Percentiles rank a stretch among this genome's conserved stretches.
These are phyloP conservation scores for Apophysomyces trapeziformis DNA, from an alignment of 371 early-diverging fungal genomes.

Conservation along the genomic window DNA sequence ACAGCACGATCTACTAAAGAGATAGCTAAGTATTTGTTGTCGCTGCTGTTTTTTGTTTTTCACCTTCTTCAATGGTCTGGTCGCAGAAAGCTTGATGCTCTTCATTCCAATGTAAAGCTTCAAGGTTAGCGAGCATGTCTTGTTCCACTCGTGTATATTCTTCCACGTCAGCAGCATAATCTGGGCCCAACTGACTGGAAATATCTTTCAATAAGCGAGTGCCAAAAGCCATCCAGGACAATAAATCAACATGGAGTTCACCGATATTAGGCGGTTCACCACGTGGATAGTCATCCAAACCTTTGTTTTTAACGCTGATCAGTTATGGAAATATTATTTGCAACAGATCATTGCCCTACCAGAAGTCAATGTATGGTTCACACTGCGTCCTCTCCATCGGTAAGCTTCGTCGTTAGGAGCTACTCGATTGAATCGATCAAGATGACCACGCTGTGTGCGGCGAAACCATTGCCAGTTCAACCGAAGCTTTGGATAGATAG, in stretches of 20 bases:
- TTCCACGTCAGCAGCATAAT: constrained; percentile 50
- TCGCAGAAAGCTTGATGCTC: constrained; percentile 80
- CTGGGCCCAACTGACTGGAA: constrained; percentile 62
- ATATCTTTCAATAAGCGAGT: constrained; percentile 72
- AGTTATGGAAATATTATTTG: neutral
- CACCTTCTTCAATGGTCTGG: constrained; percentile 60
- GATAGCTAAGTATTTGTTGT: neutral
- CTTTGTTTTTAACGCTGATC: constrained; percentile 26
- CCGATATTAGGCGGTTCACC: constrained; percentile 72
- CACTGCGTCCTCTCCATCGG: constrained; percentile 92
- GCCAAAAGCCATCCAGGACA: constrained; percentile 89
- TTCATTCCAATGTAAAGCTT: constrained; percentile 82
- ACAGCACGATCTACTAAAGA: constrained; percentile 41
- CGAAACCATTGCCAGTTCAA: constrained; percentile 85
- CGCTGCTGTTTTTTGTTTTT: neutral
- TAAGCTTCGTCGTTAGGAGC: constrained; percentile 69
- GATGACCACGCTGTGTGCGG: constrained; percentile 76
- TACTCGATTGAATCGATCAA: constrained; percentile 59
- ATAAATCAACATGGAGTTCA: constrained; percentile 91
- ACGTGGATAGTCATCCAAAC: constrained; percentile 96
- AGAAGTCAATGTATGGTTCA: constrained; percentile 87
- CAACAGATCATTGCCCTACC: constrained; percentile 43
- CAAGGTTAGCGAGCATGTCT: constrained; percentile 46
- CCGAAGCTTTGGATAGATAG: constrained; percentile 71
- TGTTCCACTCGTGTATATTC: constrained; percentile 57